phyloP scores from a whole-genome alignment of 495 filamentous ascomycete genomes.

The Tuber indicum region DNA sequence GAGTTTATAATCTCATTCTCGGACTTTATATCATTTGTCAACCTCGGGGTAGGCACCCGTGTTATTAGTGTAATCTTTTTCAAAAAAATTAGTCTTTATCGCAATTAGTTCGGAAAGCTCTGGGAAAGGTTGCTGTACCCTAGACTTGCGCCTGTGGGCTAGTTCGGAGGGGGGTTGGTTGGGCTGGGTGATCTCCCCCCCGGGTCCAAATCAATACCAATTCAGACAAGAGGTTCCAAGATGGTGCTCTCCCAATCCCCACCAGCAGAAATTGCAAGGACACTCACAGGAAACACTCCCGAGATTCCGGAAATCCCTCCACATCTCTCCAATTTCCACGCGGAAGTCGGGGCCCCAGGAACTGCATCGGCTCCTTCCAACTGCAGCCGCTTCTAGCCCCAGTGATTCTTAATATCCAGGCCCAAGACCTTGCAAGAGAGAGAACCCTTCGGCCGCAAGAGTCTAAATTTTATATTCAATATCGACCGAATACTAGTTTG shows the following conservation, averaged over 20 bases:
- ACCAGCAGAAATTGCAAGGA: slow-evolving; percentile 4
- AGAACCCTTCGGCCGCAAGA: slow-evolving; percentile 62
- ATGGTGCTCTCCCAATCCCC: slow-evolving; percentile 43
- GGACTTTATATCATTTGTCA: not conserved
- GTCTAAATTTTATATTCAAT: slow-evolving; percentile 63
- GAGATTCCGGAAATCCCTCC: slow-evolving; percentile 68
- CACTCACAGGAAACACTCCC: slow-evolving; percentile 47
- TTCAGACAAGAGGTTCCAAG: slow-evolving; percentile 37
- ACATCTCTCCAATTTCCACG: slow-evolving; percentile 47
- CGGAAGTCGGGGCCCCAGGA: slow-evolving; percentile 62
- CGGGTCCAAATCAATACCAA: not conserved
- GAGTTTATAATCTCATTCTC: not conserved
- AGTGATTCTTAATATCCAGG: slow-evolving; percentile 47
- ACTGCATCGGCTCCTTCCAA: slow-evolving; percentile 72
- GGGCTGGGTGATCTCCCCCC: not conserved
- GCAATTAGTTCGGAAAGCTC: not conserved
- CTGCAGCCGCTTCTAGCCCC: slow-evolving; percentile 56
- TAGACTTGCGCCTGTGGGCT: not conserved
- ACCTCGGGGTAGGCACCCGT: not conserved
- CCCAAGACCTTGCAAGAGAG: slow-evolving; percentile 61
- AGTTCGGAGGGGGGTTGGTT: not conserved
- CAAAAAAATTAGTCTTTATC: not conserved
- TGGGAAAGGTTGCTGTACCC: no score
- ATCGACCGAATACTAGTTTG: slow-evolving; percentile 63
- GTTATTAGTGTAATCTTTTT: not conserved